Percentiles rank a stretch among this genome's conserved stretches.
Conservation (phyloP, 208 protist species). For the Giardia duodenalis region DNA sequence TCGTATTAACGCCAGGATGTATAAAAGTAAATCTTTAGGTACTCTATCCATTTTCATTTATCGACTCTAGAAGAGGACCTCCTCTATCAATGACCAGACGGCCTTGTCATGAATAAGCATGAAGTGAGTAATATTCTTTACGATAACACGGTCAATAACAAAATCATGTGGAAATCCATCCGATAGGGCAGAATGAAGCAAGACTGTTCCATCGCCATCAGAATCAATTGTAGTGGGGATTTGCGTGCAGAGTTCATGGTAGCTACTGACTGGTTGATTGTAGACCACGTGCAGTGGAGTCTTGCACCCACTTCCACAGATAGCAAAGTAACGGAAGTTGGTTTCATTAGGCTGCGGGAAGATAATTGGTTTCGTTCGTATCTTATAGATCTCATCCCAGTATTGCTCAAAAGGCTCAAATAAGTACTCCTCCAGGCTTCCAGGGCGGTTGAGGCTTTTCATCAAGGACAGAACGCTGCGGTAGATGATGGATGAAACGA, state of each 20-base stretch:
- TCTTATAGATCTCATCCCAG: neutral
- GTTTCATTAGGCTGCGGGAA: neutral
- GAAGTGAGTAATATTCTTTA: neutral
- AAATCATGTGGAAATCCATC: neutral
- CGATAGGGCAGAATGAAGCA: neutral
- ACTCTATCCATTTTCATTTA: no score
- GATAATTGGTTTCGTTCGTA: neutral
- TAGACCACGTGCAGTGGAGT: neutral
- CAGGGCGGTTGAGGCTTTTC: neutral
- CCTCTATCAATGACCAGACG: neutral
- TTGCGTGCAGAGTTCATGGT: neutral
- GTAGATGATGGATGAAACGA: neutral
- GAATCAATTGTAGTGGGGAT: neutral
- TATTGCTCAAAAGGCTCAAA: neutral
- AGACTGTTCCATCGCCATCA: neutral
- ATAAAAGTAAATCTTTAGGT: constrained; percentile 42
- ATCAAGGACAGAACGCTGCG: neutral
- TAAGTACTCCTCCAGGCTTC: neutral
- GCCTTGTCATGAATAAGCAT: neutral
- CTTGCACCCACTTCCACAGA: neutral
- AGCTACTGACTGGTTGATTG: neutral
- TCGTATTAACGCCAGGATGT: neutral
- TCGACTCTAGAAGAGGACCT: no score
- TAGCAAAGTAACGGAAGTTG: neutral
- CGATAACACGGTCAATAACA: neutral